Evolutionary conservation across 805 yeast genomes (phyloP), one percentile per base, ranked within the genome.

Genomic region (Suhomyces sp.): DNA sequence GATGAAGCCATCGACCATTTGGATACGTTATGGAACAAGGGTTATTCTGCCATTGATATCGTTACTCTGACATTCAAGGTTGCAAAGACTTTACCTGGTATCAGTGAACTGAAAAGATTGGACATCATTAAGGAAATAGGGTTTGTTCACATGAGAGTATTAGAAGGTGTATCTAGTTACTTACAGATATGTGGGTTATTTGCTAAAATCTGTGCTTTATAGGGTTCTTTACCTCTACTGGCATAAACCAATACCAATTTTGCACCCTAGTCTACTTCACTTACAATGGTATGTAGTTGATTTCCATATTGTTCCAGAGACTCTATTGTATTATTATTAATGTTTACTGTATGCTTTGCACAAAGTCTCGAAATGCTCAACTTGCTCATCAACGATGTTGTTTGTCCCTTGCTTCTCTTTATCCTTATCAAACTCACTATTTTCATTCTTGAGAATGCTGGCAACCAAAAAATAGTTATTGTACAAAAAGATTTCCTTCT

Each of bases 31-130:
- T 91, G 97, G 96, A 69, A 64, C 23, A 86, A 86, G 54, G 98
- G 98, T 5, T 93, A 91, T 58, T 81, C 91, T 10, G 93, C 96
- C 0, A 85, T 88, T 18, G 98, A 93, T 61, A 86, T 93, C 27
- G 88, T 90, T 4, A 81, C 95, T 2, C 88, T 95, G 36, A 78
- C 90, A 51, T 93, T 93, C 65, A 77, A 86, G 44, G 98, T 93
- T 7, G 76, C 88, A 18, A 91, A 90, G 61, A 76, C 83, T 2
- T 53, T 93, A 40, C 79, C 74, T 6, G 81, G 79, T 13, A 65
- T 87, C 6, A 72, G 70, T 26, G 98, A 93, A 54, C 72, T 71
- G 33, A 70, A 68, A 37, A 66, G 95, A 44, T 67, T 93, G 41
- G 91, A 83, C 40, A 74, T 83, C 54, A 81, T 93, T 45, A 80